Base-by-base conservation (phyloP, 169 alveolate species). In the Plasmodium gonderi region DNA sequence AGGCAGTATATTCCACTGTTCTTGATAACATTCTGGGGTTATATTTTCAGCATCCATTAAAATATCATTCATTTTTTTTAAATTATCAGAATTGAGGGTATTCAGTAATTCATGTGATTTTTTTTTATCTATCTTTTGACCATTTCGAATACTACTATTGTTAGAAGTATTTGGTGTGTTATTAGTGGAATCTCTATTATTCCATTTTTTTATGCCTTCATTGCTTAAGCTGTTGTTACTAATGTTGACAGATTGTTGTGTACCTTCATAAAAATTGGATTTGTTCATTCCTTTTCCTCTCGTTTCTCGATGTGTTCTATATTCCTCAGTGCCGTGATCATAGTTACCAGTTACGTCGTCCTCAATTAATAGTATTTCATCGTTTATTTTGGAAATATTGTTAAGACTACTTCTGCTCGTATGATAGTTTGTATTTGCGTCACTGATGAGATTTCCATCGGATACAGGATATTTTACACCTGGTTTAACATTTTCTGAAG, bases 11-110 rank as follows among this genome's bases (percentile, higher is more conserved):
- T 69, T 90, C 94, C 94, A 90, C 74, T 90, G 90, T 69, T 77
- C 90, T 90, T 90, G 94, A 72, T 90, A 90, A 17, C 23, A 11
- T 45, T 90, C 94, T 44, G 94, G 94, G 68, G 29, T 90, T 78
- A 90, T 78, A 90, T 44, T 77, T 44, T 78, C 90, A 23, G 90
- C 82, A 78, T 90, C 65, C 9, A 90, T 78, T 90, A 90, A 42
- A 40, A 90, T 90, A 31, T 90, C 90, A 67, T 78, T 67, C 72
- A 90, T 14, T 67, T 90, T 90, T 78, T 90, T 49, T 69, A 90
- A 64, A 26, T 64, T 78, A 26, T n/a, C 45, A 7, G 87, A 36
- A 74, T 87, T 76, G 0, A 17, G 8, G 38, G 79, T 1, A 42
- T 74, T 65, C 8, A 29, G 17, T 33, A 36, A 5, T 47, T 82